Base-by-base conservation (phyloP, 768 basidiomycete genomes). In the Amanita phalloides region DNA sequence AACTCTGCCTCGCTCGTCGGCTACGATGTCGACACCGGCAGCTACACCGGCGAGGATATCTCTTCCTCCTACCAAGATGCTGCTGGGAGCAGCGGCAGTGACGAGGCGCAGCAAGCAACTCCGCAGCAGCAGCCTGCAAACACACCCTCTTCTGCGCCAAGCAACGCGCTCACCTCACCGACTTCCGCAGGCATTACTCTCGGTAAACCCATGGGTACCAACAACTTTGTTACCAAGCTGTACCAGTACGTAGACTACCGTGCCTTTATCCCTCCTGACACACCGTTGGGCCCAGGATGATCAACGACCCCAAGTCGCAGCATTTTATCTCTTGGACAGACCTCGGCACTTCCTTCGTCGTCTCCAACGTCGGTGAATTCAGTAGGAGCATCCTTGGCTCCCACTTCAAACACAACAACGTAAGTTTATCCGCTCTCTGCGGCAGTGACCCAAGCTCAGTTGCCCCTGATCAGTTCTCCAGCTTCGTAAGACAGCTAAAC, bases 401-500 rank as follows among this genome's bases (percentile, higher is more conserved):
- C 2, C 89, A 92, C 62, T 92, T 91, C 68, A 91, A 90, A 66
- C 90, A 92, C 68, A 90, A 90, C 65, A 90, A 90, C 63, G 87
- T 87, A 55, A 52, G 85, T 49, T 50, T 52, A 21, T 36, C 35
- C 33, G 45, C 49, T 53, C 43, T 45, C 13, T 30, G 9, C 17
- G 37, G 11, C 35, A 17, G 42, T 35, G 13, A 7, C 20, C 39
- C 23, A 25, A 14, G 21, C 47, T 44, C 41, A 51, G 30, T 33
- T 30, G 45, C 43, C 55, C 51, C 49, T 50, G 28, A 42, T n/a
- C 61, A 95, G 83, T 95, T 96, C 65, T 90, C 89, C 10, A 90
- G 87, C 61, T 95, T 96, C 64, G 90, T 94, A 49, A 82, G 93
- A 57, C 92, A 95, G 63, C 77, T 94, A 56, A 94, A 95, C 74